phyloP scores from a whole-genome alignment of 202 grass and related monocot genomes.

The Tripidium arundinaceum region DNA sequence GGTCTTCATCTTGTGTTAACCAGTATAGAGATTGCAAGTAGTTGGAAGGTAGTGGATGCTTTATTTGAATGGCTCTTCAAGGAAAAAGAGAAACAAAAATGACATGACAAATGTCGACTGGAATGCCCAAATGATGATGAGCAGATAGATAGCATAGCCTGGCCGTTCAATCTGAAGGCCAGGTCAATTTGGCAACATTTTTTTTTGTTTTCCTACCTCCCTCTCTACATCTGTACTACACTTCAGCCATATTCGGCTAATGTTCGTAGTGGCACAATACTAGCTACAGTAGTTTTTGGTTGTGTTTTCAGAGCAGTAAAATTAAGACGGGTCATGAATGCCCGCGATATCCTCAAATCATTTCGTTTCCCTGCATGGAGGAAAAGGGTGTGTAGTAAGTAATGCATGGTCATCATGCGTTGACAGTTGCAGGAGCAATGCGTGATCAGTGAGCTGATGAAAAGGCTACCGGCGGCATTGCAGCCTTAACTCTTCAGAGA shows the following conservation, averaged over 20 bases:
- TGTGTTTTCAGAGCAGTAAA: constrained; percentile 36
- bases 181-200: constrained; percentile 23
- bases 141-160: constrained; percentile 21
- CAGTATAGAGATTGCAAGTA: constrained; percentile 20
- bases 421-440: constrained; percentile 29
- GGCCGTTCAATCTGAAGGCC: constrained; percentile 22
- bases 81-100: constrained; percentile 6
- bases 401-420: constrained; percentile 45
- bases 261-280: too few species aligned
- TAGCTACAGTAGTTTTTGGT: too few species aligned
- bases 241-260: not conserved
- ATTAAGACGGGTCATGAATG: constrained; percentile 26
- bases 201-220: not conserved
- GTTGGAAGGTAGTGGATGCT: constrained; percentile 14
- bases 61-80: not conserved
- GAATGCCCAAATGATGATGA: constrained; percentile 21
- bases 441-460: constrained; percentile 24
- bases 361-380: constrained; percentile 38
- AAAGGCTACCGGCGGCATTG: constrained; percentile 23
- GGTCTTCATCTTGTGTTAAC: not conserved
- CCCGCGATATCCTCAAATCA: constrained; percentile 20
- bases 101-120: not conserved
- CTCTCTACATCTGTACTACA: constrained; percentile 34
- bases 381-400: constrained; percentile 28
- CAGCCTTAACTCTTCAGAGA: constrained; percentile 43